Conservation (phyloP, 129 eudicot species). For the Scalesia atractyloides region DNA sequence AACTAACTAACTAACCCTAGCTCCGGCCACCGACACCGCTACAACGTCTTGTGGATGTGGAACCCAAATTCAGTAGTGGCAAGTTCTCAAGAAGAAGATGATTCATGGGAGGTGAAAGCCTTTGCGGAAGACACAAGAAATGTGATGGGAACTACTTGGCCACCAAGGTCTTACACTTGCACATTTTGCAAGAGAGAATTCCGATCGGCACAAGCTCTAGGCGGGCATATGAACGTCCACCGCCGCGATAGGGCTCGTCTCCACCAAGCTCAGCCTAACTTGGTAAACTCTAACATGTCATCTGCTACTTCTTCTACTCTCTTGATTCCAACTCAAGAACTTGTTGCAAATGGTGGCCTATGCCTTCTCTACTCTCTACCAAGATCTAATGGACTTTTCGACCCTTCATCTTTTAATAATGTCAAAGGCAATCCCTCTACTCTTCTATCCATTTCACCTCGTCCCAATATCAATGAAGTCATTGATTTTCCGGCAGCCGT, state of each 20-base stretch:
- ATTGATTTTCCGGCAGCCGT: not conserved
- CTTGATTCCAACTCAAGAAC: slow-evolving; percentile 36
- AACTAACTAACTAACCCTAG: not conserved
- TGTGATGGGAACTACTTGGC: slow-evolving; percentile 41
- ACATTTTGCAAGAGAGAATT: slow-evolving; percentile 39
- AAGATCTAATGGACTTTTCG: slow-evolving; percentile 23
- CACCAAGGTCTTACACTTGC: slow-evolving; percentile 35
- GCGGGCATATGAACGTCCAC: slow-evolving; percentile 45
- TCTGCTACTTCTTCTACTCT: slow-evolving; percentile 26
- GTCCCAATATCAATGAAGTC: not conserved
- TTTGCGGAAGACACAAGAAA: slow-evolving; percentile 32
- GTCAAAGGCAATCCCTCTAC: slow-evolving; percentile 14
- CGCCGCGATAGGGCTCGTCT: slow-evolving; percentile 44
- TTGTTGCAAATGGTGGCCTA: slow-evolving; percentile 36
- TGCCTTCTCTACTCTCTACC: slow-evolving; percentile 39
- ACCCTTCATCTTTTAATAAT: slow-evolving; percentile 25
- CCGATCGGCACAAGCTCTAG: slow-evolving; percentile 40
- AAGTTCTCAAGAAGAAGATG: slow-evolving; percentile 31
- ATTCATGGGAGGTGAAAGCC: slow-evolving; percentile 42
- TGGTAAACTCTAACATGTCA: slow-evolving; percentile 14
- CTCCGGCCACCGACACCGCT: not conserved
- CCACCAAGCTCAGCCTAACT: slow-evolving; percentile 29
- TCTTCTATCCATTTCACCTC: slow-evolving; percentile 24
- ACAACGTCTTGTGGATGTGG: slow-evolving; percentile 25
- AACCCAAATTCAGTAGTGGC: slow-evolving; percentile 15